Evolutionary conservation across 2,329 filamentous ascomycete species (phyloP).

Genomic region (Exophiala phaeomuriformis): DNA sequence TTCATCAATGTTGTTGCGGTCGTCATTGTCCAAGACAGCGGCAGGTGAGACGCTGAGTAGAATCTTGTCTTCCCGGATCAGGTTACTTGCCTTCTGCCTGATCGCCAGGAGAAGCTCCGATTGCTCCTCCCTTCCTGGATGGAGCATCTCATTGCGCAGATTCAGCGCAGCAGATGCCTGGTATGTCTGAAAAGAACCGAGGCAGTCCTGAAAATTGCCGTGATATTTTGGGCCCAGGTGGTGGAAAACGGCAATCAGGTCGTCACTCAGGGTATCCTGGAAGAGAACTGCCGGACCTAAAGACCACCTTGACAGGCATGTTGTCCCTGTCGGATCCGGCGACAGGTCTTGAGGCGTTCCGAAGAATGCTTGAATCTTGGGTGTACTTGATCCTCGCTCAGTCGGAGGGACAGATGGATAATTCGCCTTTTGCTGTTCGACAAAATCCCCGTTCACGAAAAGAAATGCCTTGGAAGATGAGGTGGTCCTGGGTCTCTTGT

Average conservation of each 20-base stretch:
- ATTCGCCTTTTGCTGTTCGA: slow-evolving; percentile 80
- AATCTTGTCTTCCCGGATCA: slow-evolving; percentile 75
- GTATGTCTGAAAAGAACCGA: slow-evolving; percentile 95
- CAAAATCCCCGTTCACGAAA: slow-evolving; percentile 88
- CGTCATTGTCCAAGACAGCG: slow-evolving; percentile 72
- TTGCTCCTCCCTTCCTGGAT: slow-evolving; percentile 79
- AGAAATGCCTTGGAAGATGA: slow-evolving; percentile 73
- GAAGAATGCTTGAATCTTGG: slow-evolving; percentile 79
- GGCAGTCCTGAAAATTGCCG: slow-evolving; percentile 92
- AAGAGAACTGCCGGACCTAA: slow-evolving; percentile 84
- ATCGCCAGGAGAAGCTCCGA: slow-evolving; percentile 91
- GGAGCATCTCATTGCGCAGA: slow-evolving; percentile 81
- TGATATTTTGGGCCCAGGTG: slow-evolving; percentile 85
- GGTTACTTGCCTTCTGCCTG: slow-evolving; percentile 69
- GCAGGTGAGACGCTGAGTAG: slow-evolving; percentile 76
- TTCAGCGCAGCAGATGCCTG: slow-evolving; percentile 85
- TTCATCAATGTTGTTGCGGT: slow-evolving; percentile 63
- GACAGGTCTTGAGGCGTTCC: slow-evolving; percentile 88
- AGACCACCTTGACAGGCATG: slow-evolving; percentile 76
- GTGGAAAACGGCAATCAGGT: slow-evolving; percentile 82
- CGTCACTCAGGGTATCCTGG: slow-evolving; percentile 79
- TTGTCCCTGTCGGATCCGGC: slow-evolving; percentile 58
- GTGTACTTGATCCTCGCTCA: slow-evolving; percentile 44
- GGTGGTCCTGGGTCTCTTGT: slow-evolving; percentile 69
- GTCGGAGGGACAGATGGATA: slow-evolving; percentile 72